Conservation (phyloP, 805 yeast genomes). For the Kluyveromyces wickerhamii region DNA sequence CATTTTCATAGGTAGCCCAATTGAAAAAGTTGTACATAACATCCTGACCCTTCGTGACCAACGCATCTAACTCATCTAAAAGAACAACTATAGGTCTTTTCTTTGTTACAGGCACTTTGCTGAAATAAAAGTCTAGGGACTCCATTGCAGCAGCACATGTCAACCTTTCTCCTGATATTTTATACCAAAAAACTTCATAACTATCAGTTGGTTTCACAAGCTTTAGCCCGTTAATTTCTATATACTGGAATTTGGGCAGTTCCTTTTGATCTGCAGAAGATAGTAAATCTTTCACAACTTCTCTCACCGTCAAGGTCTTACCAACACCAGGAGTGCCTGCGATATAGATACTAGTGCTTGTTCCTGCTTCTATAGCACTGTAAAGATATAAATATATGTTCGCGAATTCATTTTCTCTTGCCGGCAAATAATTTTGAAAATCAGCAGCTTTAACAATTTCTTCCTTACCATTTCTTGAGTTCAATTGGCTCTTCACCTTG, state of each 20-base stretch:
- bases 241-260: conserved; percentile 50
- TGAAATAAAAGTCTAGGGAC: conserved; percentile 64
- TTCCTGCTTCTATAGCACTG: conserved; percentile 56
- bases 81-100: conserved; percentile 55
- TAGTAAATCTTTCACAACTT: conserved; percentile 65
- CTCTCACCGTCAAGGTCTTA: conserved; percentile 87
- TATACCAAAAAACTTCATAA: conserved; percentile 77
- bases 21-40: conserved; percentile 94
- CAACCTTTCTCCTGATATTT: conserved; percentile 51
- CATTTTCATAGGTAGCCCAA: conserved; percentile 84
- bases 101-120: conserved; percentile 28
- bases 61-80: conserved; percentile 89
- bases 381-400: conserved; percentile 62
- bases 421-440: conserved; percentile 54
- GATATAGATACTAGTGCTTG: conserved; percentile 80
- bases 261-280: conserved; percentile 33
- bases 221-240: conserved; percentile 89
- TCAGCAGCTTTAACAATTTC: conserved; percentile 32
- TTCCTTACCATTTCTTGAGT: conserved; percentile 36
- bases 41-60: conserved; percentile 67
- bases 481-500: conserved; percentile 29
- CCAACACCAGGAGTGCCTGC: conserved; percentile 99
- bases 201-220: conserved; percentile 71
- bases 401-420: conserved; percentile 78
- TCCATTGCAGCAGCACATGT: conserved; percentile 58